Evolutionary conservation across 2,329 filamentous ascomycete genomes (phyloP).

Genomic region (Neofusicoccum ribis): DNA sequence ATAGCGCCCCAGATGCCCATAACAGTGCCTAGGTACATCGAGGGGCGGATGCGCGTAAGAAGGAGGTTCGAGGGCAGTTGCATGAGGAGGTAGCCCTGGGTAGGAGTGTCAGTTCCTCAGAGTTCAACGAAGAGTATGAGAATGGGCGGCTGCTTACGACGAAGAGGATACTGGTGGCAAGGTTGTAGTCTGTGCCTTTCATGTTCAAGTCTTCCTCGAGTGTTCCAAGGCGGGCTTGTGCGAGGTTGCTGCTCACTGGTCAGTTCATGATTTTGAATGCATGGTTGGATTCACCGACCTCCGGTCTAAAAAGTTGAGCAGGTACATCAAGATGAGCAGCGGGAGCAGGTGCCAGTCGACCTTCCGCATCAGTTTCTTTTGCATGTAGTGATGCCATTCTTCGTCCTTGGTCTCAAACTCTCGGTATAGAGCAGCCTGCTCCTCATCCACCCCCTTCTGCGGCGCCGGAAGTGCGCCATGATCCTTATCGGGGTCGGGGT

Average conservation of each 20-base stretch:
- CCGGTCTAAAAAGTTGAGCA: conserved; percentile 33
- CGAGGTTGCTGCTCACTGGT: conserved; percentile 63
- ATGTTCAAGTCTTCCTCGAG: conserved; percentile 22
- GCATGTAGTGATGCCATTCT: conserved; percentile 26
- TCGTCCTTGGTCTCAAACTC: conserved; percentile 13
- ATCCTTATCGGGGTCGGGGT: not conserved
- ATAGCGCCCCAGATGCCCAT: conserved; percentile 47
- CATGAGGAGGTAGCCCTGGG: conserved; percentile 58
- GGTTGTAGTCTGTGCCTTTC: conserved; percentile 60
- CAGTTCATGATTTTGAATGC: not conserved
- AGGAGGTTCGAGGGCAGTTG: conserved; percentile 63
- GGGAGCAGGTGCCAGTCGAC: conserved; percentile 33
- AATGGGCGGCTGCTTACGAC: conserved; percentile 27
- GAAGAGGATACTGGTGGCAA: conserved; percentile 64
- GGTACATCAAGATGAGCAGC: conserved; percentile 31
- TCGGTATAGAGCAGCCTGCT: conserved; percentile 4
- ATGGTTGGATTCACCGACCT: not conserved
- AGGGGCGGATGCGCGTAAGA: conserved; percentile 55
- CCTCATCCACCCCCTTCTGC: conserved; percentile 10
- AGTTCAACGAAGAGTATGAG: not conserved
- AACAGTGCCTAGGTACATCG: conserved; percentile 53
- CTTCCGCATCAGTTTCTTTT: conserved; percentile 32
- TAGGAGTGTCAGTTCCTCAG: not conserved
- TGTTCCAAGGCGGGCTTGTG: conserved; percentile 56
- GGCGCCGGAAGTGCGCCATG: not conserved